phyloP scores from a whole-genome alignment of 2,329 filamentous ascomycete genomes.

The Aureobasidium subglaciale region DNA sequence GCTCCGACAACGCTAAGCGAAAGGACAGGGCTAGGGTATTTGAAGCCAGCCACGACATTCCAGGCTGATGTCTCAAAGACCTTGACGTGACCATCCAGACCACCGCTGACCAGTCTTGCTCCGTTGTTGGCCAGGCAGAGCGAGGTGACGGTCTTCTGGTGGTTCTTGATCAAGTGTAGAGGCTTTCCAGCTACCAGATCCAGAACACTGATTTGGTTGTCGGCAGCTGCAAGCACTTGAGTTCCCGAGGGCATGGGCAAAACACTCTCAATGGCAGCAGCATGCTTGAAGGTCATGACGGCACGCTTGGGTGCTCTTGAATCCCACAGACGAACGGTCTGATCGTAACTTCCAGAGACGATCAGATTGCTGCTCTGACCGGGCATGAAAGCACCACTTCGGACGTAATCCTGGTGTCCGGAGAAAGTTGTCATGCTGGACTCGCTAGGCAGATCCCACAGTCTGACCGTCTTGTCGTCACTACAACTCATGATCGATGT shows the following conservation, averaged over 20 bases:
- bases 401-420: constrained; percentile 89
- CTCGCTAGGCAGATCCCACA: constrained; percentile 88
- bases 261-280: constrained; percentile 82
- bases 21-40: constrained; percentile 87
- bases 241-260: constrained; percentile 81
- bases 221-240: constrained; percentile 75
- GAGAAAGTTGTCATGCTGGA: constrained; percentile 69
- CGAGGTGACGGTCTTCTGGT: constrained; percentile 95
- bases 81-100: constrained; percentile 92
- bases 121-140: constrained; percentile 75
- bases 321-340: constrained; percentile 91
- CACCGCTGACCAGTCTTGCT: constrained; percentile 75
- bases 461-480: constrained; percentile 83
- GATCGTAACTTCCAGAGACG: constrained; percentile 88
- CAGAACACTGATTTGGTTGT: constrained; percentile 81
- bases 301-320: constrained; percentile 59
- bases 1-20: constrained; percentile 69
- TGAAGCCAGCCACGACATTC: constrained; percentile 93
- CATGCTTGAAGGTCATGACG: constrained; percentile 92
- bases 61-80: constrained; percentile 89
- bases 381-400: constrained; percentile 79
- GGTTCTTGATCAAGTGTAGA: constrained; percentile 78
- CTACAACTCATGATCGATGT: constrained; percentile 83
- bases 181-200: constrained; percentile 89
- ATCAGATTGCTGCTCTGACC: constrained; percentile 60